phyloP scores from a whole-genome alignment of 371 early-diverging fungal genomes.

The Circinella umbellata region DNA sequence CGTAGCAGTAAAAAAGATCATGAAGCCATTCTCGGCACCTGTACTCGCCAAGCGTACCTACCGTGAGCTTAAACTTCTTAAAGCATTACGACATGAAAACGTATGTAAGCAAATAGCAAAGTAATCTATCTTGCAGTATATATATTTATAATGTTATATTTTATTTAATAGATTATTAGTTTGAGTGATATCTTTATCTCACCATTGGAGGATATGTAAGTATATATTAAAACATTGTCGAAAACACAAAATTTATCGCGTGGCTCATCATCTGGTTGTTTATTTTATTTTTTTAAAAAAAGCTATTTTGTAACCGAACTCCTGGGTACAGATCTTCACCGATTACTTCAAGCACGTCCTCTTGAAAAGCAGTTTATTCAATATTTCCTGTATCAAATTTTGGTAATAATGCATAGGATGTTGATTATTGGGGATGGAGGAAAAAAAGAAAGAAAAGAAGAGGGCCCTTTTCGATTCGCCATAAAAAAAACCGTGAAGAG shows the following conservation, averaged over 20 bases:
- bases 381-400: slow-evolving; percentile 95
- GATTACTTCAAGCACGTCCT: slow-evolving; percentile 85
- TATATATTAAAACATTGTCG: background rate
- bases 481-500: too few species aligned
- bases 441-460: too few species aligned
- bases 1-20: slow-evolving; percentile 96
- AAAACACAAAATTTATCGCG: background rate
- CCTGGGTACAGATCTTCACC: slow-evolving; percentile 92
- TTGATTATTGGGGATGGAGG: background rate
- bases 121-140: background rate
- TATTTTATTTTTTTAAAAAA: background rate
- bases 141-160: background rate
- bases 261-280: background rate
- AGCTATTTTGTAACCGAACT: slow-evolving; percentile 95
- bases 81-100: slow-evolving; percentile 89
- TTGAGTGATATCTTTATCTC: slow-evolving; percentile 91
- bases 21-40: slow-evolving; percentile 92
- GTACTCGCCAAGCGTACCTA: slow-evolving; percentile 93
- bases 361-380: slow-evolving; percentile 94
- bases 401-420: slow-evolving; percentile 54
- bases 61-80: slow-evolving; percentile 91
- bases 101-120: slow-evolving; percentile 35
- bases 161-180: slow-evolving; percentile 69
- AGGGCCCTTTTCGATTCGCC: too few species aligned
- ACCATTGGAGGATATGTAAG: slow-evolving; percentile 88